phyloP scores from a whole-genome alignment of 2,329 filamentous ascomycete genomes.

The Neofusicoccum cordaticola region DNA sequence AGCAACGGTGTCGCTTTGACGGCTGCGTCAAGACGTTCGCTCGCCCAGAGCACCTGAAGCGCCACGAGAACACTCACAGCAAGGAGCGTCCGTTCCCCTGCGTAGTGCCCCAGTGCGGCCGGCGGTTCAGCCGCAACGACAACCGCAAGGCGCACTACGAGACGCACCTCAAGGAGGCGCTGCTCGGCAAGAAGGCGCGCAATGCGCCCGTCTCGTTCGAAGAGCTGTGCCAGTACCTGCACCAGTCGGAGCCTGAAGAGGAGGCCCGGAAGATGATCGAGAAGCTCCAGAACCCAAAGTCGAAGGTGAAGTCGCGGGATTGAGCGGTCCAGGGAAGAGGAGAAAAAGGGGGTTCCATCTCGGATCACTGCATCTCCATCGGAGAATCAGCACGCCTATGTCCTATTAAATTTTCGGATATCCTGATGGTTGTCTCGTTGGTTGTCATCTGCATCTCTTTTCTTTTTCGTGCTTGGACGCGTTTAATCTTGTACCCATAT shows the following conservation, averaged over 20 bases:
- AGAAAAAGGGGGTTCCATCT: not conserved
- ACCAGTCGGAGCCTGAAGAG: conserved; percentile 17
- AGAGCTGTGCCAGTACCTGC: conserved; percentile 19
- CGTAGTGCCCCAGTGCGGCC: conserved; percentile 24
- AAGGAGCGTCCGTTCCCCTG: conserved; percentile 25
- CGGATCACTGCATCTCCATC: not conserved
- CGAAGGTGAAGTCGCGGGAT: conserved; percentile 10
- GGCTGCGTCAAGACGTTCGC: conserved; percentile 22
- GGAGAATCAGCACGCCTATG: not conserved
- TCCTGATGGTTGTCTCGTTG: conserved; percentile 3
- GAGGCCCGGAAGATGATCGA: conserved; percentile 30
- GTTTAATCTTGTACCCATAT: conserved; percentile 16
- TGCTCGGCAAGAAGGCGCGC: conserved; percentile 28
- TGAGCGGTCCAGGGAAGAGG: not conserved
- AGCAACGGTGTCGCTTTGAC: conserved; percentile 16
- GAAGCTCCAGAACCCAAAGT: conserved; percentile 24
- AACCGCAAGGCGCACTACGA: conserved; percentile 34
- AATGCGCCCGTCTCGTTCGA: conserved; percentile 27
- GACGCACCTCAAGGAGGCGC: conserved; percentile 29
- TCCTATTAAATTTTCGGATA: conserved; percentile 10
- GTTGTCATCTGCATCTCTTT: not conserved
- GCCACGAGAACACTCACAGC: conserved; percentile 29
- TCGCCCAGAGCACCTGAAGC: conserved; percentile 31
- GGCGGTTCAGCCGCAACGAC: conserved; percentile 32
- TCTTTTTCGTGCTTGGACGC: not conserved